Evolutionary conservation across 139 green algal species (phyloP).

Genomic region (Nannochloris sp.): DNA sequence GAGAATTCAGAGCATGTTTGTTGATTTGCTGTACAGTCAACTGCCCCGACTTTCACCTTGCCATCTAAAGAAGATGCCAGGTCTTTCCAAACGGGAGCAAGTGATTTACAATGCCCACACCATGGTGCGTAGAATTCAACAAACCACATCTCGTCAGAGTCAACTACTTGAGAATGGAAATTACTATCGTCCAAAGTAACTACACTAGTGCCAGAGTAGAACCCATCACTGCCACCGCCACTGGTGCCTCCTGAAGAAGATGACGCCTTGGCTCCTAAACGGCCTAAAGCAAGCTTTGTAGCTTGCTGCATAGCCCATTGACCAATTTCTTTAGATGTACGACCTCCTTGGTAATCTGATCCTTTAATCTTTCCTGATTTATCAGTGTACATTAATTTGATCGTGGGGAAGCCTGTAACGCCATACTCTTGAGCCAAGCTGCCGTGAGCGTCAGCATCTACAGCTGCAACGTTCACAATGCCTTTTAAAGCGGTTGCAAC

Average conservation of each 20-base stretch:
- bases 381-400: slow-evolving; percentile 59
- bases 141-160: slow-evolving; percentile 68
- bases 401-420: slow-evolving; percentile 72
- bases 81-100: slow-evolving; percentile 71
- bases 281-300: slow-evolving; percentile 34
- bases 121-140: slow-evolving; percentile 69
- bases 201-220: slow-evolving; percentile 59
- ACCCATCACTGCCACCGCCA: slow-evolving; percentile 17
- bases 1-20: slow-evolving; percentile 48
- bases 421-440: slow-evolving; percentile 46
- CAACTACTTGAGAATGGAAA: slow-evolving; percentile 67
- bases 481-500: slow-evolving; percentile 58
- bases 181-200: slow-evolving; percentile 60
- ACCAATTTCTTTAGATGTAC: slow-evolving; percentile 70
- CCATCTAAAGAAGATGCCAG: slow-evolving; percentile 51
- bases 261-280: slow-evolving; percentile 33
- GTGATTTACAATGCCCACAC: slow-evolving; percentile 80
- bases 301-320: slow-evolving; percentile 67
- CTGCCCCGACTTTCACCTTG: slow-evolving; percentile 74
- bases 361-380: slow-evolving; percentile 43
- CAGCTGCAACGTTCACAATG: slow-evolving; percentile 58
- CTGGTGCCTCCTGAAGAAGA: background rate
- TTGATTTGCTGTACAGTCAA: slow-evolving; percentile 75
- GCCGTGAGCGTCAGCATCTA: slow-evolving; percentile 60
- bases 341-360: slow-evolving; percentile 61